These are phyloP conservation scores for Xylaria polymorpha DNA, from an alignment of 2,329 filamentous ascomycete genomes.

Conservation along the genomic window DNA sequence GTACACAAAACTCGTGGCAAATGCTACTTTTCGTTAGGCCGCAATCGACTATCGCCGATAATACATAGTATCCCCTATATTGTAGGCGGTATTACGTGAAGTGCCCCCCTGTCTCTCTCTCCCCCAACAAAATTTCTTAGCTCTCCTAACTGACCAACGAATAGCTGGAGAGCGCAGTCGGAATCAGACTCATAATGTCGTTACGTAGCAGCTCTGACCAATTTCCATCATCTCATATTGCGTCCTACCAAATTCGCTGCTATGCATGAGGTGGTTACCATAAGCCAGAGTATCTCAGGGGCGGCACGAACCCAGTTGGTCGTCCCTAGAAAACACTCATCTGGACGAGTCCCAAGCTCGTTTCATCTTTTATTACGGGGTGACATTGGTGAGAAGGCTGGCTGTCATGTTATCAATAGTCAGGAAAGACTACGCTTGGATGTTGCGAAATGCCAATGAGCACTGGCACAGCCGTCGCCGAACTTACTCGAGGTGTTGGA, in stretches of 20 bases:
- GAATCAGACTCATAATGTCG: neutral
- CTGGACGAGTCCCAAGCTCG: neutral
- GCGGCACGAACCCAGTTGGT: neutral
- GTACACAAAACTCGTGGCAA: constrained; percentile 9
- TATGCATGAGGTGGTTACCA: neutral
- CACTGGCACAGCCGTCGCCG: neutral
- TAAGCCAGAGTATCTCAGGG: neutral
- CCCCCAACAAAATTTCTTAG: neutral
- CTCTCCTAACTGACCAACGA: constrained; percentile 3
- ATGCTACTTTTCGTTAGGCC: constrained; percentile 11
- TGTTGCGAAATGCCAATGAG: neutral
- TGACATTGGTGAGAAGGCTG: neutral
- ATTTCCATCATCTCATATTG: neutral
- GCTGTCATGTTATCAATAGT: neutral
- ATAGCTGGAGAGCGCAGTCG: neutral
- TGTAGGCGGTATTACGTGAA: neutral
- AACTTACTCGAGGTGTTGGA: neutral
- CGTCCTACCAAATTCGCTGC: neutral
- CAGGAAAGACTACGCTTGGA: neutral
- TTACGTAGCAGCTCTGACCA: neutral
- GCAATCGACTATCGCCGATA: constrained; percentile 1
- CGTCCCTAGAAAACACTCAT: neutral
- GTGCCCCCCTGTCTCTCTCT: neutral
- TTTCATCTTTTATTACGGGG: neutral
- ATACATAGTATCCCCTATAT: constrained; percentile 5